Conservation (phyloP, 2,329 filamentous ascomycete genomes). For the Aspergillus fijiensis region DNA sequence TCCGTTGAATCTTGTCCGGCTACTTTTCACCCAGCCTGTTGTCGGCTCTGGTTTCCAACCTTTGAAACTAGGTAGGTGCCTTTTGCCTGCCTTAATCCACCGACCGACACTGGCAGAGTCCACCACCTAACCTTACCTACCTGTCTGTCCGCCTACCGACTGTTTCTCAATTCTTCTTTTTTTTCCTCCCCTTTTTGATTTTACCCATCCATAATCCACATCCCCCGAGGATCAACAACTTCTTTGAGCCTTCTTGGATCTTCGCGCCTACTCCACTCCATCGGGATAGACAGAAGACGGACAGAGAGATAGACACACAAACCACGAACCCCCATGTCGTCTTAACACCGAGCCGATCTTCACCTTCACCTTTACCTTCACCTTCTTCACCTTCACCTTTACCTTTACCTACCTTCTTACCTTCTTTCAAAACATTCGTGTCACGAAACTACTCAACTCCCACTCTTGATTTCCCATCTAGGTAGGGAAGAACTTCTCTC, state of each 20-base stretch:
- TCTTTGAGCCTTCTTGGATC: slow-evolving; percentile 5
- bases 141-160: background rate
- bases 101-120: too few relatives aligned
- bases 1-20: slow-evolving; percentile 1
- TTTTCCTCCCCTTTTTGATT: slow-evolving; percentile 3
- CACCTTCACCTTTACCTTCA: slow-evolving; percentile 9
- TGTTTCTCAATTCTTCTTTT: slow-evolving; percentile 3
- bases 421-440: background rate
- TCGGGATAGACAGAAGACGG: background rate
- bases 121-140: background rate
- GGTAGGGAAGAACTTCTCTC: slow-evolving; percentile 3
- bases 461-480: background rate
- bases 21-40: background rate
- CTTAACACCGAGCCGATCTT: slow-evolving; percentile 27
- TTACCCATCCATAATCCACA: slow-evolving; percentile 1
- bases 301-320: background rate
- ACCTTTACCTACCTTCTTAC: background rate
- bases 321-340: slow-evolving; percentile 28
- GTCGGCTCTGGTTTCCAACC: background rate
- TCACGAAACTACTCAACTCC: slow-evolving; percentile 3
- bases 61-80: too few relatives aligned
- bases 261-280: slow-evolving; percentile 5
- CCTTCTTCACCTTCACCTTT: background rate
- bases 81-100: too few relatives aligned
- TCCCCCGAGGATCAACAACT: slow-evolving; percentile 13